These are phyloP conservation scores for Eremochloa ophiuroides DNA, from an alignment of 176 grass and related monocot genomes.

Conservation along the genomic window DNA sequence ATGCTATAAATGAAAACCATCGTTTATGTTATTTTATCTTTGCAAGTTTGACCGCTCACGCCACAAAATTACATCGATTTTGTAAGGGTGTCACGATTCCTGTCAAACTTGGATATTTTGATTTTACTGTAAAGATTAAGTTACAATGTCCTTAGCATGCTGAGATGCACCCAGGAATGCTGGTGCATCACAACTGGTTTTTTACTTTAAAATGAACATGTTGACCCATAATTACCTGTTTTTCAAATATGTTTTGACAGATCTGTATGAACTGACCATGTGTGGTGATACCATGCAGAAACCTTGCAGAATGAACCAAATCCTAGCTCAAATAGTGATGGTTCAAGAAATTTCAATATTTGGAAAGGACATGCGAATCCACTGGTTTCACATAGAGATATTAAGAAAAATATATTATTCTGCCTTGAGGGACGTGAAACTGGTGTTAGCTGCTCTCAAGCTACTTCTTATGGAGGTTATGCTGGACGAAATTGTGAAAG, in stretches of 20 bases:
- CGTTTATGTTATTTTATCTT: not conserved
- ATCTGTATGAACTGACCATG: constrained; percentile 25
- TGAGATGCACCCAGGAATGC: not conserved
- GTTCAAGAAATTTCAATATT: constrained; percentile 50
- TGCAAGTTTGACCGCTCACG: not conserved
- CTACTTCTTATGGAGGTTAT: constrained; percentile 51
- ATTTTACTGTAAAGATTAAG: not conserved
- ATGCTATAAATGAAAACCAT: not conserved
- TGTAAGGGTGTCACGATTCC: not conserved
- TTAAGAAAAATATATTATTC: constrained; percentile 64
- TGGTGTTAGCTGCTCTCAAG: constrained; percentile 66
- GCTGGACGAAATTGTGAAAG: constrained; percentile 69
- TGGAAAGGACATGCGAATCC: constrained; percentile 81
- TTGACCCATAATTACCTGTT: not conserved
- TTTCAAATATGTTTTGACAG: constrained; percentile 3
- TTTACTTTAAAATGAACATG: not conserved
- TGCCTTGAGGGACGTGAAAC: constrained; percentile 82
- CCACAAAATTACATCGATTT: not conserved
- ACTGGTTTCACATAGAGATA: constrained; percentile 24
- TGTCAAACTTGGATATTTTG: not conserved
- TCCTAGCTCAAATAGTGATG: constrained; percentile 56
- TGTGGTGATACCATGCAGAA: constrained; percentile 36
- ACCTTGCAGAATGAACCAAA: constrained; percentile 33
- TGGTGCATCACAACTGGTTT: not conserved
- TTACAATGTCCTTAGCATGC: constrained; percentile 8